Percentiles rank a stretch among this genome's conserved stretches.
These are phyloP conservation scores for Neonectria neomacrospora DNA, from an alignment of 2,329 filamentous ascomycete species.

Conservation along the genomic window DNA sequence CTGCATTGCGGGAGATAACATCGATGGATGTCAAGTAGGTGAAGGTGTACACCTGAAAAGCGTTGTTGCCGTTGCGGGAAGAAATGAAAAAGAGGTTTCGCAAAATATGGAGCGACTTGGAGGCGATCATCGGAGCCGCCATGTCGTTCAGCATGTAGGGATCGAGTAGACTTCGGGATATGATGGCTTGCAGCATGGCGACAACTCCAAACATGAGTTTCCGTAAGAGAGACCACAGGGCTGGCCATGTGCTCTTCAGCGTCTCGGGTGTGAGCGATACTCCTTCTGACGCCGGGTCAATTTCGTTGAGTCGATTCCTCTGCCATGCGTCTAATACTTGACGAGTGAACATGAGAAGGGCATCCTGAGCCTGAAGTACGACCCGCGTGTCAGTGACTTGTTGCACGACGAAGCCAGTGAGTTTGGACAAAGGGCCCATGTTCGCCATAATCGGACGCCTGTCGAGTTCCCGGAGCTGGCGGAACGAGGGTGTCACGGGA, in stretches of 20 bases:
- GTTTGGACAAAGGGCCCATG: constrained; percentile 73
- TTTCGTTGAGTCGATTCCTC: constrained; percentile 75
- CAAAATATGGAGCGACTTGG: constrained; percentile 77
- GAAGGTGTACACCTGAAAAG: constrained; percentile 87
- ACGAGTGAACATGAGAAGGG: constrained; percentile 73
- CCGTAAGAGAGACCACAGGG: constrained; percentile 79
- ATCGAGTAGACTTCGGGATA: constrained; percentile 71
- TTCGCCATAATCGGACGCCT: constrained; percentile 71
- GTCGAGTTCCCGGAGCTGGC: constrained; percentile 67
- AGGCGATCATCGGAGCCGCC: constrained; percentile 71
- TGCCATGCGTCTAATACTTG: constrained; percentile 78
- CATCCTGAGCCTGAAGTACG: constrained; percentile 66
- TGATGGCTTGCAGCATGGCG: constrained; percentile 77
- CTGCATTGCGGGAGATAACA: constrained; percentile 77
- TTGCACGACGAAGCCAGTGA: constrained; percentile 73
- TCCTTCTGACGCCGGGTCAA: constrained; percentile 75
- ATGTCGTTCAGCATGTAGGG: constrained; percentile 55
- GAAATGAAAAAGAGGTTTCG: constrained; percentile 87
- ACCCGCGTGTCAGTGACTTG: constrained; percentile 57
- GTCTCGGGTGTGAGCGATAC: constrained; percentile 73
- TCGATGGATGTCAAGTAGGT: constrained; percentile 86
- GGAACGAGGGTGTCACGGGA: constrained; percentile 67
- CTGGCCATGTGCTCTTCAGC: constrained; percentile 72
- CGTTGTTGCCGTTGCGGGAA: constrained; percentile 74
- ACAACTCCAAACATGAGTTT: constrained; percentile 81